Evolutionary conservation across 805 yeast species (phyloP), one percentile per base, ranked within the genome.

Genomic region (Candida suzukii): DNA sequence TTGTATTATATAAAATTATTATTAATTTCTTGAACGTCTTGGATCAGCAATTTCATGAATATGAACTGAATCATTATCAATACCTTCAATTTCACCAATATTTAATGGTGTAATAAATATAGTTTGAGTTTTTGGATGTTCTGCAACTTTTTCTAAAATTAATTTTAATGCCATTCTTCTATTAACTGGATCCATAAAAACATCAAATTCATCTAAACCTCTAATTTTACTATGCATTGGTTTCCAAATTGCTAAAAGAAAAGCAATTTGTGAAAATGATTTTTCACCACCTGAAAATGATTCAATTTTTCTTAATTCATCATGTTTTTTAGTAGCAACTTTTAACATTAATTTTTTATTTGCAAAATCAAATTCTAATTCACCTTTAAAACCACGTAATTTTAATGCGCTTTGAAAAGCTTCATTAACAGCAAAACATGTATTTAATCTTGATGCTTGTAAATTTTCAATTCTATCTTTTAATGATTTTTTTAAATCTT

Each of bases 251-350:
- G 97, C 83, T 45, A 91, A 67, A 36, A 93, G 63, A 43, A 93
- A 71, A 0, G 97, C 85, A 47, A 91, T 80, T 58, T 95, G 99
- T 0, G 96, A 80, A 59, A 83, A 91, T 0, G 97, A 88, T 57
- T 90, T 90, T 58, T 93, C 99, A 36, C 99, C 99, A 29, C 99
- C 99, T 1, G 96, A 88, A 21, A 91, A 70, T 0, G 96, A 83
- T 48, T 80, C 85, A 3, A 87, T 87, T 30, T 81, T 77, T 49
- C 96, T 70, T 26, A 75, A 68, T 22, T 71, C 71, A 31, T 70
- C 73, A 43, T 75, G 80, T 38, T 68, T 74, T 44, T 75, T 74
- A 0, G 88, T 81, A 22, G 81, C 72, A 2, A 82, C 86, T 42
- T 71, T 61, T 61, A 84, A 70, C 21, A 71, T 67, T 44, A 85